Evolutionary conservation across 371 early-diverging fungal genomes (phyloP).

Genomic region (Rhizopus sp.): DNA sequence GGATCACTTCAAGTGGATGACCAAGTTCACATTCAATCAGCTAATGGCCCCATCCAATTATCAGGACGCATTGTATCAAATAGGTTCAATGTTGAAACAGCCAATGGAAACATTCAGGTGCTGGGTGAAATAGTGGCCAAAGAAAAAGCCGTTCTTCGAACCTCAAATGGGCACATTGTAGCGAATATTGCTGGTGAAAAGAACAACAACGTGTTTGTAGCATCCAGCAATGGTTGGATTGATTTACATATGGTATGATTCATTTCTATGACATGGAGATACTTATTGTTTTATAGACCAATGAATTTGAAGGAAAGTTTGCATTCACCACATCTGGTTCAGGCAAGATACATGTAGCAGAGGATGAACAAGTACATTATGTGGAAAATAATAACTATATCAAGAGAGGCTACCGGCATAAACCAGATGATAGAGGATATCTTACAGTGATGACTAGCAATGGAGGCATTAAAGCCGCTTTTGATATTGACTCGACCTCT

Average conservation of each 20-base stretch:
- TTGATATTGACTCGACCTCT: slow-evolving; percentile 9
- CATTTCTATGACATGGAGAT: background rate
- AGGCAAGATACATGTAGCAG: background rate
- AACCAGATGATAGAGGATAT: slow-evolving; percentile 16
- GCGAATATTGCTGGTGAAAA: slow-evolving; percentile 11
- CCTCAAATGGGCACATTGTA: slow-evolving; percentile 15
- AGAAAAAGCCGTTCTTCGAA: slow-evolving; percentile 1
- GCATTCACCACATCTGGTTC: slow-evolving; percentile 11
- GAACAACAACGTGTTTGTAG: slow-evolving; percentile 13
- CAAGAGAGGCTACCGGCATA: slow-evolving; percentile 16
- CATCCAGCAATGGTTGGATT: slow-evolving; percentile 3
- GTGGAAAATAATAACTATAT: slow-evolving; percentile 1
- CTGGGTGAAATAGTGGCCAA: slow-evolving; percentile 10
- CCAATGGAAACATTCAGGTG: slow-evolving; percentile 4
- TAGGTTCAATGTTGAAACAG: slow-evolving; percentile 1
- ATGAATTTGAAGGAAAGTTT: slow-evolving; percentile 22
- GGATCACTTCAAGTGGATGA: slow-evolving; percentile 12
- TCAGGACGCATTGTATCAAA: slow-evolving; percentile 5
- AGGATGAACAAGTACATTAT: slow-evolving; percentile 14
- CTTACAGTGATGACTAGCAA: slow-evolving; percentile 15
- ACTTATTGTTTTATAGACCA: background rate
- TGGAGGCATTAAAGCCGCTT: slow-evolving; percentile 12
- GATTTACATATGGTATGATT: slow-evolving; percentile 19
- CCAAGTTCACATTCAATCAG: slow-evolving; percentile 5
- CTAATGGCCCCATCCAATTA: slow-evolving; percentile 8